These are phyloP conservation scores for Cyberlindnera bimundalis DNA, from an alignment of 805 yeast species.

Conservation along the genomic window DNA sequence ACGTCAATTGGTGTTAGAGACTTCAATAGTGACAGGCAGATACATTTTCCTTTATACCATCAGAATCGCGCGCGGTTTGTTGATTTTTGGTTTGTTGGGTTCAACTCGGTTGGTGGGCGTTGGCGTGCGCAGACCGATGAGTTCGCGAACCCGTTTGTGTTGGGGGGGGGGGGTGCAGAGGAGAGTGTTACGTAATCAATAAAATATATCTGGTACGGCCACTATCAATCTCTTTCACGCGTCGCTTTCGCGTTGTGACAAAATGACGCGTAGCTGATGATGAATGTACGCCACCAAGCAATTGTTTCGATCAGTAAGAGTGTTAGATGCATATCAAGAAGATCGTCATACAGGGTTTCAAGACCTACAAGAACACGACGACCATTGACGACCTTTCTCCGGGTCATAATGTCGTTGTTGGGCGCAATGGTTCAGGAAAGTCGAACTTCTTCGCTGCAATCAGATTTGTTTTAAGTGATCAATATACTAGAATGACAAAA, in stretches of 20 bases:
- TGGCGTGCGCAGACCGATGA: conserved; percentile 3
- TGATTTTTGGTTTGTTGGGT: conserved; percentile 9
- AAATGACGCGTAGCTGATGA: conserved; percentile 4
- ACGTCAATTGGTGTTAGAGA: background rate
- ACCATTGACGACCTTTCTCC: conserved; percentile 75
- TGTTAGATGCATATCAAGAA: conserved; percentile 38
- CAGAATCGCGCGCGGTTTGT: conserved; percentile 7
- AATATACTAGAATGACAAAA: conserved; percentile 75
- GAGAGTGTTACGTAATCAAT: no score
- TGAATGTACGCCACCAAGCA: no score
- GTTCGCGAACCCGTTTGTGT: background rate
- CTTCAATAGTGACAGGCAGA: background rate
- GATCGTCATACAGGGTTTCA: conserved; percentile 87
- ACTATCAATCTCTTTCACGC: conserved; percentile 8
- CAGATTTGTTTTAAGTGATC: conserved; percentile 87
- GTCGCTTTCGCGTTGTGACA: conserved; percentile 11
- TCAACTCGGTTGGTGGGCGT: background rate
- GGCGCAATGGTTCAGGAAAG: conserved; percentile 95
- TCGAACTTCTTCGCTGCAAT: conserved; percentile 95
- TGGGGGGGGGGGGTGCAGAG: no score
- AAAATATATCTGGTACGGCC: no score
- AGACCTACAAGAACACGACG: conserved; percentile 84
- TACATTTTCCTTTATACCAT: background rate
- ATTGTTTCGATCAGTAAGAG: background rate
- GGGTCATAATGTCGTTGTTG: conserved; percentile 81